phyloP scores from a whole-genome alignment of 2,329 filamentous ascomycete genomes.

The Diaporthe sp. region DNA sequence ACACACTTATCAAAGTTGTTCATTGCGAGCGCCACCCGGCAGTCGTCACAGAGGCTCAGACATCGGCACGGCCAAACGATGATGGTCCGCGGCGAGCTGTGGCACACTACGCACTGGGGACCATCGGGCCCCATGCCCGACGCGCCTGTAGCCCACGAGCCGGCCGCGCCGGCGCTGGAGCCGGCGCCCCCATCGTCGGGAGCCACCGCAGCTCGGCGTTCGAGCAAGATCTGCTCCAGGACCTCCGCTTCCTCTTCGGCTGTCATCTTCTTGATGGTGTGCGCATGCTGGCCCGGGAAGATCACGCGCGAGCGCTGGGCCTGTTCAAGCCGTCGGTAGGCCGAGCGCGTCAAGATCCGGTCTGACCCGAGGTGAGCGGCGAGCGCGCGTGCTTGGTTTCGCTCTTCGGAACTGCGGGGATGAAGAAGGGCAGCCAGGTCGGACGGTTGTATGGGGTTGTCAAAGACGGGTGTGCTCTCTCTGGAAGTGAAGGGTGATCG shows the following conservation, averaged over 20 bases:
- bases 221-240: constrained; percentile 71
- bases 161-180: constrained; percentile 40
- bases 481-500: constrained; percentile 59
- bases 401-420: constrained; percentile 81
- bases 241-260: constrained; percentile 71
- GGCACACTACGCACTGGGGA: constrained; percentile 93
- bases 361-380: constrained; percentile 82
- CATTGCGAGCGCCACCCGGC: constrained; percentile 91
- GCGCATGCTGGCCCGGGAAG: constrained; percentile 57
- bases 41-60: constrained; percentile 94
- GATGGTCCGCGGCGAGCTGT: constrained; percentile 85
- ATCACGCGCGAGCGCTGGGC: constrained; percentile 79
- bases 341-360: constrained; percentile 83
- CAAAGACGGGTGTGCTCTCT: constrained; percentile 70
- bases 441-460: constrained; percentile 72
- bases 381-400: constrained; percentile 83
- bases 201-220: constrained; percentile 54
- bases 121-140: constrained; percentile 78
- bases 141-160: constrained; percentile 77
- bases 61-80: constrained; percentile 98
- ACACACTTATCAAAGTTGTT: constrained; percentile 98
- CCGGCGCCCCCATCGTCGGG: constrained; percentile 38
- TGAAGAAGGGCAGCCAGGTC: constrained; percentile 86
- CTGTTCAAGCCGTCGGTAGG: constrained; percentile 77
- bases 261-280: constrained; percentile 58